These are phyloP conservation scores for Volvox reticuliferus DNA, from an alignment of 139 green algal species.

Conservation along the genomic window DNA sequence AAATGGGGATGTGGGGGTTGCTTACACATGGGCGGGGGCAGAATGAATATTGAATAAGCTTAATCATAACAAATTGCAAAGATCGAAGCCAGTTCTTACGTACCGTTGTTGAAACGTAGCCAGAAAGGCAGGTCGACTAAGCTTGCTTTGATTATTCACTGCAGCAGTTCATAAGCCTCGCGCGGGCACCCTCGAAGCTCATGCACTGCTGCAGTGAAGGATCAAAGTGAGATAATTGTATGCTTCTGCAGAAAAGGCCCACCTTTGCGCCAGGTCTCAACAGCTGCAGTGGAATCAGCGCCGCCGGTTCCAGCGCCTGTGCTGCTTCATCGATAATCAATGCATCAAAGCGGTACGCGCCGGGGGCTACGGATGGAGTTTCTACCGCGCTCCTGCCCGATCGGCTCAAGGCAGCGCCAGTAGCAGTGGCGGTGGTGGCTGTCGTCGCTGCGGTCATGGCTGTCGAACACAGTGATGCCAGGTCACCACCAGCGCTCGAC, in stretches of 20 bases:
- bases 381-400: neutral
- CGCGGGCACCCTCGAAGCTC: too few species aligned
- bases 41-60: too few species aligned
- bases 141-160: too few species aligned
- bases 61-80: too few species aligned
- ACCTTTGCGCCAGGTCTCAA: slow-evolving; percentile 61
- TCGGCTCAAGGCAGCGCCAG: neutral
- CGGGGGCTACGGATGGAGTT: neutral
- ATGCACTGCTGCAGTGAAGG: too few species aligned
- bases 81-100: too few species aligned
- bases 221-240: too few species aligned
- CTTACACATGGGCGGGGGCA: too few species aligned
- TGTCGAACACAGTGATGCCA: slow-evolving; percentile 31
- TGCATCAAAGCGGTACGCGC: slow-evolving; percentile 69
- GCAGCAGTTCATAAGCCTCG: too few species aligned
- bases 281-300: slow-evolving; percentile 79
- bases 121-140: too few species aligned
- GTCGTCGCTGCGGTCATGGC: neutral
- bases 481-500: slow-evolving; percentile 72
- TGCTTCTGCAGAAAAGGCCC: neutral
- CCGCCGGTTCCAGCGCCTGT: slow-evolving; percentile 84
- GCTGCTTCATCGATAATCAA: slow-evolving; percentile 86
- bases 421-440: neutral
- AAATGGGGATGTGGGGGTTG: too few species aligned
- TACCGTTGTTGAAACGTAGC: too few species aligned